Evolutionary conservation across 805 yeast genomes (phyloP).

Genomic region (Tetrapisispora phaffii): DNA sequence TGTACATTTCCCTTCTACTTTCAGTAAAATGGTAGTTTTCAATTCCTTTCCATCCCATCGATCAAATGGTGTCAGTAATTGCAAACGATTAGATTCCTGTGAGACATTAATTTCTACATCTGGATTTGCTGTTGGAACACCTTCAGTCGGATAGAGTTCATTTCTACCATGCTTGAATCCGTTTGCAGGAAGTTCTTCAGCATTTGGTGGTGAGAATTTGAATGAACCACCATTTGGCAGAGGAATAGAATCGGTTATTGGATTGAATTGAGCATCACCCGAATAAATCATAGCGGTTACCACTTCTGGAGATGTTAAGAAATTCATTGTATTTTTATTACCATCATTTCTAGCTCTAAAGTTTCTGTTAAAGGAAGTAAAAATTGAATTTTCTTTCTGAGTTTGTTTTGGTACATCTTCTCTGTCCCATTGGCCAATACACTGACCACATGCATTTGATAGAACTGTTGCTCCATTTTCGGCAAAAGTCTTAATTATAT

Average conservation of each 20-base stretch:
- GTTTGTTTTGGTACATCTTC: slow-evolving; percentile 58
- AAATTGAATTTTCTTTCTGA: slow-evolving; percentile 72
- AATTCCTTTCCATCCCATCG: slow-evolving; percentile 85
- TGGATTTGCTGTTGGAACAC: slow-evolving; percentile 35
- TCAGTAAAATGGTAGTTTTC: slow-evolving; percentile 62
- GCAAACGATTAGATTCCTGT: slow-evolving; percentile 85
- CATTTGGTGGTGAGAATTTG: slow-evolving; percentile 69
- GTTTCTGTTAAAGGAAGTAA: slow-evolving; percentile 95
- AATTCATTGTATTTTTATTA: slow-evolving; percentile 93
- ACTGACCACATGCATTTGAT: slow-evolving; percentile 98
- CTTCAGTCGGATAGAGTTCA: slow-evolving; percentile 52
- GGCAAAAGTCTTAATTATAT: slow-evolving; percentile 69
- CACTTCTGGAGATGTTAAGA: slow-evolving; percentile 96
- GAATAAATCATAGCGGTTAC: slow-evolving; percentile 95
- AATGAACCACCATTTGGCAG: slow-evolving; percentile 62
- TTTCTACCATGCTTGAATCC: slow-evolving; percentile 73
- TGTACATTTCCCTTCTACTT: slow-evolving; percentile 96
- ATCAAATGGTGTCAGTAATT: slow-evolving; percentile 77
- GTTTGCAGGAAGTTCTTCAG: slow-evolving; percentile 69
- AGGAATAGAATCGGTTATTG: slow-evolving; percentile 73
- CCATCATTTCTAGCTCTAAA: slow-evolving; percentile 98
- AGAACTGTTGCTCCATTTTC: slow-evolving; percentile 84
- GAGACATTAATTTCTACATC: slow-evolving; percentile 58
- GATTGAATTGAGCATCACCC: slow-evolving; percentile 88
- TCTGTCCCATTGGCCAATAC: slow-evolving; percentile 99